Base-by-base conservation (phyloP, 2,329 filamentous ascomycete species). In the Calonectria honghensis region DNA sequence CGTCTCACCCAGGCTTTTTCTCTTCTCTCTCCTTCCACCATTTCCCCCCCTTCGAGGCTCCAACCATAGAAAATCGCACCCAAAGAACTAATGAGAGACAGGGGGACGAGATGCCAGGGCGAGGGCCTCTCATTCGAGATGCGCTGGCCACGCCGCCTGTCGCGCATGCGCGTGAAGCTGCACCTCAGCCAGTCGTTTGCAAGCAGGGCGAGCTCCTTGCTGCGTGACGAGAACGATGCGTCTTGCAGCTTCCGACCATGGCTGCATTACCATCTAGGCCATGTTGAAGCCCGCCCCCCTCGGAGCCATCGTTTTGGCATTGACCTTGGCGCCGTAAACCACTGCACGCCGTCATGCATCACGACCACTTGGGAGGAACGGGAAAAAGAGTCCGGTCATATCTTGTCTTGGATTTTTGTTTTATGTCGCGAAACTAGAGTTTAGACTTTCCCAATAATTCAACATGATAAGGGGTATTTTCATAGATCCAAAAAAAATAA, bases 401-500 rank as follows among this genome's bases (percentile, higher is more conserved):
- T 79, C 52, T 37, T 54, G 57, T 41, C 7, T 31, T 24, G 57
- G 57, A 45, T 54, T 70, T 37, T n/a, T 35, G 11, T 52, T 63
- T 52, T 72, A 74, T 72, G 68, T 73, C 71, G 75, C 52, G 69
- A 77, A 78, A 65, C 74, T 71, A 76, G 37, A 77, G 68, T 73
- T 63, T 73, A 73, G 39, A 72, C 31, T 48, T 74, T 75, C 61
- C 73, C 72, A 72, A 72, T 77, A 66, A 68, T 77, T 69, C 69
- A 74, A 75, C 75, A 66, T 66, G 68, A 66, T 37, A 68, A 70
- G 78, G 78, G 71, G 69, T 79, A 78, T 80, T 79, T 80, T 79
- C 72, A 74, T 77, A 63, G 35, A 63, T 63, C 57, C 74, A 63
- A 76, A 74, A 76, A 75, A 77, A 67, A 65, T 4, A 37, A 65